Evolutionary conservation across 345 rosid genomes (phyloP).

Genomic region (Camelina neglecta): DNA sequence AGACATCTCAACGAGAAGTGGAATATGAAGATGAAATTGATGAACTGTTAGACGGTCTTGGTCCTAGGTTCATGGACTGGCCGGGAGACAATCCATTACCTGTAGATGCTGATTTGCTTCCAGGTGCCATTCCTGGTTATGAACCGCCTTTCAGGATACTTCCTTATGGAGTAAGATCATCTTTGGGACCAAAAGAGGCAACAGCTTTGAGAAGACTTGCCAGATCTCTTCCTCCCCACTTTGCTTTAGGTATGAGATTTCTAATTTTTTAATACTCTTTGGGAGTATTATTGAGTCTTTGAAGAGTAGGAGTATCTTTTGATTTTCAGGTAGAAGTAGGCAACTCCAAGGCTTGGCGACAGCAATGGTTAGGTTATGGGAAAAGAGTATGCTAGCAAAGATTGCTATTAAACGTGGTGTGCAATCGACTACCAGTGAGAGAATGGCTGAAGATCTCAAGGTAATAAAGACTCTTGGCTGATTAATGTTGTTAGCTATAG

Average conservation of each 20-base stretch:
- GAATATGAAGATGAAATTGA: slow-evolving; percentile 77
- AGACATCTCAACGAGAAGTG: slow-evolving; percentile 45
- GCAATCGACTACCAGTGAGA: slow-evolving; percentile 87
- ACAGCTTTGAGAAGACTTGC: slow-evolving; percentile 83
- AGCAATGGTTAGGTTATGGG: slow-evolving; percentile 88
- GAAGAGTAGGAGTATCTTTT: slow-evolving; percentile 27
- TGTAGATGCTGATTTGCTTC: slow-evolving; percentile 92
- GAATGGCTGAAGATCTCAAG: slow-evolving; percentile 97
- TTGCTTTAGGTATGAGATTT: slow-evolving; percentile 71
- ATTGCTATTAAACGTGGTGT: slow-evolving; percentile 89
- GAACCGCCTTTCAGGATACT: slow-evolving; percentile 89
- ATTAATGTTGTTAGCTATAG: not conserved
- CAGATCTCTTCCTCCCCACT: slow-evolving; percentile 84
- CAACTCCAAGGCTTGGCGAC: slow-evolving; percentile 91
- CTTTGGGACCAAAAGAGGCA: slow-evolving; percentile 68
- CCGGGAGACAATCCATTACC: slow-evolving; percentile 77
- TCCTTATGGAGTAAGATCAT: slow-evolving; percentile 84
- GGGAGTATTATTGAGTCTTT: slow-evolving; percentile 17
- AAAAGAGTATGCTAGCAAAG: slow-evolving; percentile 85
- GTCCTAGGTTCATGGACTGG: slow-evolving; percentile 89
- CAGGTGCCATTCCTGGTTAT: slow-evolving; percentile 69
- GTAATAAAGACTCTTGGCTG: slow-evolving; percentile 45
- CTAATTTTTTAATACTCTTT: not conserved
- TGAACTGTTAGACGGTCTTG: slow-evolving; percentile 70
- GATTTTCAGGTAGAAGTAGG: slow-evolving; percentile 80